Conservation (phyloP, 208 protist species). For the Novymonas esmeraldas region DNA sequence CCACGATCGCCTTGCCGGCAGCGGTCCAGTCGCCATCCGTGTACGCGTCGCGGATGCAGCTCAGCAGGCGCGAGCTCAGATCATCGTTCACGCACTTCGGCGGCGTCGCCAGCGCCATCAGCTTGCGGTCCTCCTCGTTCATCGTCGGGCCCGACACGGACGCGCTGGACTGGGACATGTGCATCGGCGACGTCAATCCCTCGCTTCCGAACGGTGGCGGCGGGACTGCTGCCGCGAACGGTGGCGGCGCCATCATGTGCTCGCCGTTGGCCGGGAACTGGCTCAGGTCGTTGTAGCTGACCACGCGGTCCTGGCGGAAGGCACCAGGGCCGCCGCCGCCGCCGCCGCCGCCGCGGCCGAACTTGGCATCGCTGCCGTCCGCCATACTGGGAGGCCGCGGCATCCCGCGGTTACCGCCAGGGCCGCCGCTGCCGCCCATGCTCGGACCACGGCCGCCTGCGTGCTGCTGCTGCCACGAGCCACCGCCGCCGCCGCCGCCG, state of each 20-base stretch:
- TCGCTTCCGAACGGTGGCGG: conserved; percentile 25
- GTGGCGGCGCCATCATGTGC: conserved; percentile 27
- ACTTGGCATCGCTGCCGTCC: conserved; percentile 31
- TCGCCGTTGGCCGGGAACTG: conserved; percentile 32
- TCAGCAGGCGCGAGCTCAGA: conserved; percentile 54
- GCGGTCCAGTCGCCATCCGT: conserved; percentile 54
- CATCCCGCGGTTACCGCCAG: conserved; percentile 35
- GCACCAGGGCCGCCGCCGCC: conserved; percentile 19
- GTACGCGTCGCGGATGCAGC: conserved; percentile 63
- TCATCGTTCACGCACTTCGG: conserved; percentile 60
- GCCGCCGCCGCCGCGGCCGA: conserved; percentile 25
- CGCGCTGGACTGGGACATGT: conserved; percentile 16
- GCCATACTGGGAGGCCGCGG: conserved; percentile 31
- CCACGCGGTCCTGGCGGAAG: conserved; percentile 38
- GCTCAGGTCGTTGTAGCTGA: conserved; percentile 52
- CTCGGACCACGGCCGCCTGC: conserved; percentile 7
- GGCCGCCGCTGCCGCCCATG: conserved; percentile 12
- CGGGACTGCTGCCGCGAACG: conserved; percentile 24
- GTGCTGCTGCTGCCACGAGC: conserved; percentile 32
- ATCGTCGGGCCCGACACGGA: conserved; percentile 17
- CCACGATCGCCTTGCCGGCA: conserved; percentile 36
- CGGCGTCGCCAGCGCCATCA: conserved; percentile 63
- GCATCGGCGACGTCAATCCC: conserved; percentile 9
- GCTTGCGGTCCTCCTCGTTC: conserved; percentile 71
- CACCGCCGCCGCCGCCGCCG: conserved; percentile 16